phyloP scores from a whole-genome alignment of 139 green algal species.

The Pseudopediastrum boryanum region DNA sequence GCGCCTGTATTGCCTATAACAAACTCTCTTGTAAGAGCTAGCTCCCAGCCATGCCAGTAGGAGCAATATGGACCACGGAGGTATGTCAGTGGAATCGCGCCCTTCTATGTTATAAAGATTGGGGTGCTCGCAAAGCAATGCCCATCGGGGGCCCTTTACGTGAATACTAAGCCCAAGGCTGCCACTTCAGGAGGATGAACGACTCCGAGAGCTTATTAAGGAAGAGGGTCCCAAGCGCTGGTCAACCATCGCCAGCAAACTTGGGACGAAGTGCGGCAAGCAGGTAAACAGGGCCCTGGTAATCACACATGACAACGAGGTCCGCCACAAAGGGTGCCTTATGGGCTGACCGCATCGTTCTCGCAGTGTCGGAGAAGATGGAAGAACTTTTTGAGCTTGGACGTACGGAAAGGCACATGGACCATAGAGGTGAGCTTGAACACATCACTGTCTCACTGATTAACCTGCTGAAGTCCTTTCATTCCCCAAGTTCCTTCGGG shows the following conservation, averaged over 20 bases:
- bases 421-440: constrained; percentile 48
- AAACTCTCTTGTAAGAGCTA: too few species aligned
- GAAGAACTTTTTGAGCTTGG: constrained; percentile 77
- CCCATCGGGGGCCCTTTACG: too few species aligned
- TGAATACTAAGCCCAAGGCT: too few species aligned
- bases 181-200: constrained; percentile 65
- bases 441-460: neutral
- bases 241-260: constrained; percentile 60
- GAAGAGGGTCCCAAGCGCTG: constrained; percentile 74
- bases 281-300: constrained; percentile 44
- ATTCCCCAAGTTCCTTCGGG: neutral
- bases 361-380: constrained; percentile 70
- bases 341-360: neutral
- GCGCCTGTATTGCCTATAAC: too few species aligned
- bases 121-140: too few species aligned
- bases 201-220: constrained; percentile 60
- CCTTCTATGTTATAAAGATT: too few species aligned
- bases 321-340: neutral
- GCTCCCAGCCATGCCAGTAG: too few species aligned
- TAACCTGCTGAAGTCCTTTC: neutral
- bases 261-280: constrained; percentile 71
- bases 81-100: too few species aligned
- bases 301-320: neutral
- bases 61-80: too few species aligned
- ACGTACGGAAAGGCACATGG: constrained; percentile 70